phyloP scores from a whole-genome alignment of 108 stramenopile genomes.

The Cyclotella atomus region DNA sequence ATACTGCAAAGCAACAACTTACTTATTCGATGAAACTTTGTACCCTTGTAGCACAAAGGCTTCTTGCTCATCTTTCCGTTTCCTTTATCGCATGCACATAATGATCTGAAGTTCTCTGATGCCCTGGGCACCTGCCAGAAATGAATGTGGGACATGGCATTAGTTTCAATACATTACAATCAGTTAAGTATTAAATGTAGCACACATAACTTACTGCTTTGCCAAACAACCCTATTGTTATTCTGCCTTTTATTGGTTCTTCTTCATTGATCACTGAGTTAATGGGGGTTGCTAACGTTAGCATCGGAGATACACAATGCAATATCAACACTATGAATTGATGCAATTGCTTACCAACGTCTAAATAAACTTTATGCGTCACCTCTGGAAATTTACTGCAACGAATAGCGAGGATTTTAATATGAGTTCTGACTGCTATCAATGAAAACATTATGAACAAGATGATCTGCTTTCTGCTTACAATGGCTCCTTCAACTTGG shows the following conservation, averaged over 20 bases:
- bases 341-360: constrained; percentile 54
- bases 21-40: constrained; percentile 75
- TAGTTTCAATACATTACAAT: background rate
- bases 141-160: background rate
- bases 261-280: constrained; percentile 39
- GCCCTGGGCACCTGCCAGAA: constrained; percentile 70
- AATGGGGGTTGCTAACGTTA: background rate
- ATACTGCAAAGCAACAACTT: constrained; percentile 7
- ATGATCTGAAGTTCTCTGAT: constrained; percentile 89
- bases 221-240: constrained; percentile 92
- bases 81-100: constrained; percentile 83
- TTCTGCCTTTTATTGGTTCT: constrained; percentile 52
- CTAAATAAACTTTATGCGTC: constrained; percentile 76
- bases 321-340: background rate
- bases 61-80: constrained; percentile 76
- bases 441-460: background rate
- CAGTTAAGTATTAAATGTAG: background rate
- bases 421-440: background rate
- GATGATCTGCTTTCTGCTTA: constrained; percentile 37
- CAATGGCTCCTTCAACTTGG: constrained; percentile 78
- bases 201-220: constrained; percentile 47
- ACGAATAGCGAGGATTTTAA: background rate
- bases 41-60: constrained; percentile 73
- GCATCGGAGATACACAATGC: background rate
- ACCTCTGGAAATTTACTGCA: constrained; percentile 73